Base-by-base conservation (phyloP, 345 rosid genomes). In the Cardiospermum halicacabum region DNA sequence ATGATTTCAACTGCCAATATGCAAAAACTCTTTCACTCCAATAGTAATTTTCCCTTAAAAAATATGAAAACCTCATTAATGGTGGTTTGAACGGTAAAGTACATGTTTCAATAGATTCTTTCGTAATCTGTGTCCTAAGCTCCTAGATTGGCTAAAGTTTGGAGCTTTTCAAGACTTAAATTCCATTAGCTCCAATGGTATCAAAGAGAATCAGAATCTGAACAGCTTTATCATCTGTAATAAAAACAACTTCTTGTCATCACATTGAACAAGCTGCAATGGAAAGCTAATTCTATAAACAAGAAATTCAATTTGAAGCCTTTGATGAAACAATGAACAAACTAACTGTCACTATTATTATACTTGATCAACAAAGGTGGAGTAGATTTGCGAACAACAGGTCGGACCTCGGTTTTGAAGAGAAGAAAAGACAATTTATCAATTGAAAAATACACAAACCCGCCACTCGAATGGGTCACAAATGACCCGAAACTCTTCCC, bases 331-430 rank as follows among this genome's bases (percentile, higher is more conserved):
- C 19, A 47, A 7, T 47, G 19, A n/a, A n/a, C n/a, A n/a, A n/a
- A n/a, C n/a, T n/a, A n/a, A n/a, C n/a, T n/a, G n/a, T n/a, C n/a
- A 7, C 24, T 47, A 22, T 13, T 57, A 4, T 54, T 54, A 16
- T 12, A 40, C 37, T 51, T 27, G 42, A 53, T 59, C 43, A 60
- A 42, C 19, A 67, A 28, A 49, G 77, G 3, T 34, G 39, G 71
- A 30, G 53, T 6, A 59, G 57, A 76, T 11, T 63, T 50, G 22
- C 15, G 42, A 16, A 58, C 49, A 19, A 66, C 62, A 7, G 80
- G 81, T n/a, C 71, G 77, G n/a, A 77, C 78, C 77, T 82, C 83
- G 3, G 88, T 86, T 75, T 85, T 88, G 70, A 88, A 83, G 36
- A 88, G 82, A 53, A 83, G 86, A 64, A 88, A 69, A 59, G 64